A percentile compares a stretch with the other conserved stretches of the same genome.
Conservation (phyloP, 2,329 filamentous ascomycete genomes). For the Penicillium aurantiogriseum region DNA sequence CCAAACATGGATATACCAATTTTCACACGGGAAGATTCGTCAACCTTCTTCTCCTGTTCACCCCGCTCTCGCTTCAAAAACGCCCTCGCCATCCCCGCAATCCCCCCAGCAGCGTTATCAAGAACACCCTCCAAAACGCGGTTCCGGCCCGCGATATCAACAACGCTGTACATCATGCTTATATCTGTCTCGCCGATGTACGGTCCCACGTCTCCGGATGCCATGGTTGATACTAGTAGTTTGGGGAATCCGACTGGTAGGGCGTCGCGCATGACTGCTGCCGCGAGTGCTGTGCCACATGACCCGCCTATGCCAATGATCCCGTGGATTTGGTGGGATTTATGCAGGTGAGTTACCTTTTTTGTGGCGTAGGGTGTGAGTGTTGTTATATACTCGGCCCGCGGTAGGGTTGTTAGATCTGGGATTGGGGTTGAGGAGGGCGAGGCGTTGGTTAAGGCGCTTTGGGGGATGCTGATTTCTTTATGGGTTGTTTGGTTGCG, state of each 20-base stretch:
- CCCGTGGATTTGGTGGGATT: conserved; percentile 49
- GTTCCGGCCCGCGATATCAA: conserved; percentile 68
- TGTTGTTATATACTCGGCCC: conserved; percentile 56
- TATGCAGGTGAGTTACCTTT: conserved; percentile 34
- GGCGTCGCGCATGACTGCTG: conserved; percentile 59
- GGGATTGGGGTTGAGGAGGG: conserved; percentile 17
- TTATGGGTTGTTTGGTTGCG: conserved; percentile 43
- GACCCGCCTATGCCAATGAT: conserved; percentile 63
- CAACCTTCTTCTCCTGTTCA: conserved; percentile 23
- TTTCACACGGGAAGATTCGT: conserved; percentile 29
- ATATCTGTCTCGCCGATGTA: conserved; percentile 69
- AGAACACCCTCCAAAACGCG: conserved; percentile 58
- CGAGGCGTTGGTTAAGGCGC: conserved; percentile 40
- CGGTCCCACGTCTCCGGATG: conserved; percentile 62
- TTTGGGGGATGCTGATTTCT: conserved; percentile 50
- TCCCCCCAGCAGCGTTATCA: conserved; percentile 61
- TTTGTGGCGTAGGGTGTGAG: conserved; percentile 55
- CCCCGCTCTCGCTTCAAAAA: conserved; percentile 32
- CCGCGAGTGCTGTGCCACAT: conserved; percentile 60
- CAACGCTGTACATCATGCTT: conserved; percentile 68
- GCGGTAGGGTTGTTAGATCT: conserved; percentile 43
- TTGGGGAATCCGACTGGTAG: conserved; percentile 68
- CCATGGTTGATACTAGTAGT: conserved; percentile 67
- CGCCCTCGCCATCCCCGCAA: conserved; percentile 57
- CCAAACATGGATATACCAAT: conserved; percentile 73